Conservation (phyloP, 108 stramenopile species). For the Skeletonema menzelii region DNA sequence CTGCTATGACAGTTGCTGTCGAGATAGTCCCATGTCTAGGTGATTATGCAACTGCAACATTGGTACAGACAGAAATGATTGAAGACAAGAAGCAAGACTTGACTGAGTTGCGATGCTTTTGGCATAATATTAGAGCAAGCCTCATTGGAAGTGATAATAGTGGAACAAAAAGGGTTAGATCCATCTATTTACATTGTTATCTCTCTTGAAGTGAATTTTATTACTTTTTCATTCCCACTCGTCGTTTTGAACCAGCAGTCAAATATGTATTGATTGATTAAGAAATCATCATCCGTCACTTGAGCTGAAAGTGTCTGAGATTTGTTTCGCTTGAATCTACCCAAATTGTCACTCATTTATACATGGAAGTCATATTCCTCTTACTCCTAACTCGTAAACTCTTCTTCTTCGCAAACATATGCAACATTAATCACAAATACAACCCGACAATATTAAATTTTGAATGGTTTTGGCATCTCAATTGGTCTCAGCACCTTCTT, state of each 20-base stretch:
- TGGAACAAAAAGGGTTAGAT: neutral
- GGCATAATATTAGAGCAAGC: no score
- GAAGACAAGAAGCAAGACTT: neutral
- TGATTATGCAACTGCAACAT: slow-evolving; percentile 14
- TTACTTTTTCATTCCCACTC: neutral
- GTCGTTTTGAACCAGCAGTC: neutral
- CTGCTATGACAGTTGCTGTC: slow-evolving; percentile 37
- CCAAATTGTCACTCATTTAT: neutral
- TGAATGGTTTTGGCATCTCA: slow-evolving; percentile 40
- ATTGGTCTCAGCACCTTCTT: slow-evolving; percentile 24
- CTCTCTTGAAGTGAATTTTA: no score
- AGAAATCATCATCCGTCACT: neutral
- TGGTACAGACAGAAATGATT: neutral
- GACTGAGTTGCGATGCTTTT: neutral
- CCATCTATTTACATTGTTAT: neutral
- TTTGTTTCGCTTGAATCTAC: neutral
- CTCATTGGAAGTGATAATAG: no score
- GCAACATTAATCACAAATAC: neutral
- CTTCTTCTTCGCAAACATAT: neutral
- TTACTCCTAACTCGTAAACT: neutral
- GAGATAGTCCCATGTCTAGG: slow-evolving; percentile 41
- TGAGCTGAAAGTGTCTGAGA: neutral
- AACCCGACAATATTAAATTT: slow-evolving; percentile 21
- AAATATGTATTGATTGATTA: neutral
- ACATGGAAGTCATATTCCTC: neutral